phyloP scores from a whole-genome alignment of 2,329 filamentous ascomycete species.

The Hypoxylon rubiginosum region DNA sequence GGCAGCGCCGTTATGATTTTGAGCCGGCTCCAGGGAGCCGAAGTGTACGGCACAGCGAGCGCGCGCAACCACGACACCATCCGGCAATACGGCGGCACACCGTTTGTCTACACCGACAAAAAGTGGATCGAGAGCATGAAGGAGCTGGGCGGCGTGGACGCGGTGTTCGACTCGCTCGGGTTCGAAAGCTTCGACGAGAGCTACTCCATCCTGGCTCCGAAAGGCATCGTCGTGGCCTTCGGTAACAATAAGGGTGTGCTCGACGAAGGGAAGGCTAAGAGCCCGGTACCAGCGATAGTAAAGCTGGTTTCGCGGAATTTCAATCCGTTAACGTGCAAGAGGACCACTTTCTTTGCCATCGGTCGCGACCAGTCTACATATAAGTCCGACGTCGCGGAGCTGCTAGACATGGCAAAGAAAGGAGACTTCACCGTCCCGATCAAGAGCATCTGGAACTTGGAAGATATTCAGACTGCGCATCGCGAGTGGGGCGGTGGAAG shows the following conservation, averaged over 20 bases:
- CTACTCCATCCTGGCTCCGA: constrained; percentile 57
- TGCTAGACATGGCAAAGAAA: constrained; percentile 52
- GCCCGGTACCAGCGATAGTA: constrained; percentile 41
- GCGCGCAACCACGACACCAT: constrained; percentile 60
- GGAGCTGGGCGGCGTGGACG: constrained; percentile 56
- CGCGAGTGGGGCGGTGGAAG: constrained; percentile 52
- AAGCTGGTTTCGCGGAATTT: constrained; percentile 51
- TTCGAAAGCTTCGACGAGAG: constrained; percentile 66
- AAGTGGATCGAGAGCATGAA: constrained; percentile 63
- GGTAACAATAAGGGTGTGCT: constrained; percentile 55
- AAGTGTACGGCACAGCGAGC: constrained; percentile 64
- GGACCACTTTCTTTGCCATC: constrained; percentile 56
- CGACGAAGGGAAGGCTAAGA: constrained; percentile 39
- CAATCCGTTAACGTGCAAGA: constrained; percentile 44
- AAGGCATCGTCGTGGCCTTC: constrained; percentile 58
- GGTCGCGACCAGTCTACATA: constrained; percentile 53
- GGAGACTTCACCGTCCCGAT: constrained; percentile 55
- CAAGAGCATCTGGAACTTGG: constrained; percentile 58
- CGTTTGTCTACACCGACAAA: constrained; percentile 64
- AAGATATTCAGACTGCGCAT: constrained; percentile 57
- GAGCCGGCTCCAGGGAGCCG: constrained; percentile 59
- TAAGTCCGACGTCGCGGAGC: constrained; percentile 48
- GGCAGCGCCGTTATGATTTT: constrained; percentile 60
- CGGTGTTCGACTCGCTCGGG: constrained; percentile 60
- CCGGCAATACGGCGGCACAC: constrained; percentile 55